Percentiles rank a stretch among this genome's conserved stretches.
Conservation (phyloP, 2,329 filamentous ascomycete genomes). For the Alternaria gansuensis region DNA sequence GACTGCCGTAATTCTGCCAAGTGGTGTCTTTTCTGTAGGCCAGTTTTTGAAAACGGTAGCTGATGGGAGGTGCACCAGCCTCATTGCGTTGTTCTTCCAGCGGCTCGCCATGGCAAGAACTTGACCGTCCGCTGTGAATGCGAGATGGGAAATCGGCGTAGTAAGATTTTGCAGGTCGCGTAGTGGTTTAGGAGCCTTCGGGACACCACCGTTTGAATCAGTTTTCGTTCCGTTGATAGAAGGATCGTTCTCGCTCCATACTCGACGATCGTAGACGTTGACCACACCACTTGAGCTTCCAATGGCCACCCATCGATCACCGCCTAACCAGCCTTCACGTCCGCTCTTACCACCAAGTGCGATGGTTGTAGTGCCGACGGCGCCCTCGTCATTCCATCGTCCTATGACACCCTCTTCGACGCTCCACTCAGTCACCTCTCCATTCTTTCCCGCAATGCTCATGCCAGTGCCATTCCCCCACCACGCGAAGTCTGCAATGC, state of each 20-base stretch:
- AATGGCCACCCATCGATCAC: slow-evolving; percentile 87
- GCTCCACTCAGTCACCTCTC: slow-evolving; percentile 90
- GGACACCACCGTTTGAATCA: slow-evolving; percentile 60
- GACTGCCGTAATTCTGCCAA: slow-evolving; percentile 77
- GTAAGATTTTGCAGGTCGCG: slow-evolving; percentile 84
- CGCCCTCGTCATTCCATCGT: slow-evolving; percentile 90
- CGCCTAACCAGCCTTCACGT: slow-evolving; percentile 69
- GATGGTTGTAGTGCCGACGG: slow-evolving; percentile 83
- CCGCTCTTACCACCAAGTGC: slow-evolving; percentile 76
- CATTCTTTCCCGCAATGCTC: slow-evolving; percentile 82
- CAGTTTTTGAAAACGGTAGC: slow-evolving; percentile 97
- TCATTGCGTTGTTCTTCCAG: slow-evolving; percentile 87
- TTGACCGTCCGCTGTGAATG: slow-evolving; percentile 89
- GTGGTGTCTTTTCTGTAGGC: slow-evolving; percentile 88
- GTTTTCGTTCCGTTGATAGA: slow-evolving; percentile 23
- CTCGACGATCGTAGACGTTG: slow-evolving; percentile 87
- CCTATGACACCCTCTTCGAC: slow-evolving; percentile 75
- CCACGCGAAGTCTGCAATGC: slow-evolving; percentile 92
- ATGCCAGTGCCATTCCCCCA: slow-evolving; percentile 86
- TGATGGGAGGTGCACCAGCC: slow-evolving; percentile 86
- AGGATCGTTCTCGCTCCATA: slow-evolving; percentile 61
- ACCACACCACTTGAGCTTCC: slow-evolving; percentile 88
- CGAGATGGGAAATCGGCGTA: slow-evolving; percentile 80
- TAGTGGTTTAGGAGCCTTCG: slow-evolving; percentile 74
- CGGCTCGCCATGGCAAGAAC: slow-evolving; percentile 84